Evolutionary conservation across 768 basidiomycete genomes (phyloP), one percentile per base, ranked within the genome.

Genomic region (Mycena vulgaris): DNA sequence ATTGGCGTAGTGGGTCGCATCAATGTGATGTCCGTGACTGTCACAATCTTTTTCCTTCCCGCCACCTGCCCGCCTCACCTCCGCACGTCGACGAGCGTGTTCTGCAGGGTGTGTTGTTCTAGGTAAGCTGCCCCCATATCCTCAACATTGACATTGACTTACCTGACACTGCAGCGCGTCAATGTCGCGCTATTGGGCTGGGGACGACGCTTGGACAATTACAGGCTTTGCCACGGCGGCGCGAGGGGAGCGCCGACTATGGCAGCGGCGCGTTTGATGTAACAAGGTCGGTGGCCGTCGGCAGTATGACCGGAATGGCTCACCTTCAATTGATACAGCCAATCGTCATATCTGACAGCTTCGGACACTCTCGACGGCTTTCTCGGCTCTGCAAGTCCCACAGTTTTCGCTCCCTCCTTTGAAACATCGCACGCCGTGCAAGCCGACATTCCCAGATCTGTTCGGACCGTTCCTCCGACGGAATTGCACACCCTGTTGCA

Each of bases 21-120:
- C 58, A 60, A 60, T 48, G 59, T 60, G 59, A 60, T 48, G n/a
- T 45, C 40, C 39, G 6, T n/a, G 45, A 51, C 49, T 56, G 55
- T 56, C 33, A 49, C 31, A 60, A 60, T 47, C 28, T 60, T 60
- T 47, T 60, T 60, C 17, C 42, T 60, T 57, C 56, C 56, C 56
- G 56, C 53, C 53, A 53, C 52, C n/a, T n/a, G n/a, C n/a, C n/a
- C n/a, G n/a, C n/a, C n/a, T n/a, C 42, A 60, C 58, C 58, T 11
- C 42, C 28, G 40, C 58, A 48, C 58, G 40, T 45, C 52, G 53
- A 55, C 53, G 33, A 37, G 53, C 33, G 53, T 55, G 53, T 55
- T 55, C 33, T 55, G 53, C 37, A n/a, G n/a, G n/a, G 53, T 55
- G 53, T 31, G 53, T 33, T 55, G 53, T 55, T 55, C 52, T 53